Evolutionary conservation across 2,329 filamentous ascomycete genomes (phyloP).

Genomic region (Diplodia corticola): DNA sequence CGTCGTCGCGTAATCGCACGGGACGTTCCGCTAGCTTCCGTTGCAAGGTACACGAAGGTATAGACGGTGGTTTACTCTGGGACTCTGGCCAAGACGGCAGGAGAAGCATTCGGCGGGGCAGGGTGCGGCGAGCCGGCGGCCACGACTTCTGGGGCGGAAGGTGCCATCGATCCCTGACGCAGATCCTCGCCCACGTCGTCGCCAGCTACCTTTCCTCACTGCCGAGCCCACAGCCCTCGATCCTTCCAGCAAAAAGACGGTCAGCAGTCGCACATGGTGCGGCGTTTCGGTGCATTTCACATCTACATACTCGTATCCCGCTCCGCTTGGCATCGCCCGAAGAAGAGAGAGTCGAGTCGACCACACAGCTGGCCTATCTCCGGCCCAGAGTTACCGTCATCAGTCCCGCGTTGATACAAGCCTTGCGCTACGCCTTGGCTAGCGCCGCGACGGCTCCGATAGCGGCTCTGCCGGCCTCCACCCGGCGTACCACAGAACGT

Average conservation of each 20-base stretch:
- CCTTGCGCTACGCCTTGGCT: not conserved
- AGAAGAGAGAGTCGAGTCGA: not conserved
- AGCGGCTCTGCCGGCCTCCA: not conserved
- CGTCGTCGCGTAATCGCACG: not conserved
- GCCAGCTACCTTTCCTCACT: conserved; percentile 11
- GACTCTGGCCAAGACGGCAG: not conserved
- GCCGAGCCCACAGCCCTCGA: not conserved
- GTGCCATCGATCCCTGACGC: not conserved
- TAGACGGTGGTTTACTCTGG: not conserved
- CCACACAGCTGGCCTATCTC: not conserved
- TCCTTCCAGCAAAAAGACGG: not conserved
- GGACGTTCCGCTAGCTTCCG: not conserved
- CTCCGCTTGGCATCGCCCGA: not conserved
- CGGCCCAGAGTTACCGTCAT: not conserved
- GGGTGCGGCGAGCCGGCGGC: not conserved
- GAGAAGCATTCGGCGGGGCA: not conserved
- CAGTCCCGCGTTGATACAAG: not conserved
- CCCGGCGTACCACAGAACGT: not conserved
- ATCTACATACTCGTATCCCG: not conserved
- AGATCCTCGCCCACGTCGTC: not conserved
- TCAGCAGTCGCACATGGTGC: conserved; percentile 1
- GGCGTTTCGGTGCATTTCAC: not conserved
- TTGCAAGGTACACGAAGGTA: not conserved
- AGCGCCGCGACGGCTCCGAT: not conserved
- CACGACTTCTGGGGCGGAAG: not conserved